phyloP scores from a whole-genome alignment of 768 basidiomycete species.

The Thelephora aurantiotincta region DNA sequence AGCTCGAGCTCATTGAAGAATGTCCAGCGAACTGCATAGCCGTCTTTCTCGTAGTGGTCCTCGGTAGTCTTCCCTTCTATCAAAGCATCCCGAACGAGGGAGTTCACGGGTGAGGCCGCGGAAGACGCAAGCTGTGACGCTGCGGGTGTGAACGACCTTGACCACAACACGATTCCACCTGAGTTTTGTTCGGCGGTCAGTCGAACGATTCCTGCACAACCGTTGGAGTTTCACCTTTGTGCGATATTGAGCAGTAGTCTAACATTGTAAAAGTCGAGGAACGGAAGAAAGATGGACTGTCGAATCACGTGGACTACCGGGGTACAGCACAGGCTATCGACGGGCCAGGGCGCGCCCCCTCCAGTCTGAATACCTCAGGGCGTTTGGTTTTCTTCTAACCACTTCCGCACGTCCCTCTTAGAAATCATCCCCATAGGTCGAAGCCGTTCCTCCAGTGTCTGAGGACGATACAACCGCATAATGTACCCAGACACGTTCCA shows the following conservation, averaged over 20 bases:
- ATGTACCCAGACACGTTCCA: constrained; percentile 76
- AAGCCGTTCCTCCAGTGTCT: constrained; percentile 29
- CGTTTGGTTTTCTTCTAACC: constrained; percentile 50
- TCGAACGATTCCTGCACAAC: neutral
- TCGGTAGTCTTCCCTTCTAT: constrained; percentile 81
- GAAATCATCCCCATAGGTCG: constrained; percentile 42
- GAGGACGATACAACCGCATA: constrained; percentile 62
- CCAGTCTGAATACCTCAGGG: too few relatives aligned
- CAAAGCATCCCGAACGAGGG: constrained; percentile 38
- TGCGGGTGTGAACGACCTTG: constrained; percentile 81
- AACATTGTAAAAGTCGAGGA: constrained; percentile 41
- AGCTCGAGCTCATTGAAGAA: constrained; percentile 92
- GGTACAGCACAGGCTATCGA: too few relatives aligned
- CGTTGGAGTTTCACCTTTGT: constrained; percentile 47
- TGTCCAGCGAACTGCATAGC: constrained; percentile 89
- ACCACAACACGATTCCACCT: constrained; percentile 94
- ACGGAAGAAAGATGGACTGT: neutral
- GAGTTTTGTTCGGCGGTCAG: constrained; percentile 7
- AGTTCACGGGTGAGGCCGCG: constrained; percentile 16
- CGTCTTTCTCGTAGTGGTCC: constrained; percentile 84
- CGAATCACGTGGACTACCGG: neutral
- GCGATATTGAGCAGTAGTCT: constrained; percentile 91
- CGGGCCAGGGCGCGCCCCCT: too few relatives aligned
- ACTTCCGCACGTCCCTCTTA: constrained; percentile 70
- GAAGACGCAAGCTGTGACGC: constrained; percentile 14